A percentile compares a stretch with the other conserved stretches of the same genome.
Evolutionary conservation across 257 asterid species (phyloP).

Genomic region (Gardenia jasminoides): DNA sequence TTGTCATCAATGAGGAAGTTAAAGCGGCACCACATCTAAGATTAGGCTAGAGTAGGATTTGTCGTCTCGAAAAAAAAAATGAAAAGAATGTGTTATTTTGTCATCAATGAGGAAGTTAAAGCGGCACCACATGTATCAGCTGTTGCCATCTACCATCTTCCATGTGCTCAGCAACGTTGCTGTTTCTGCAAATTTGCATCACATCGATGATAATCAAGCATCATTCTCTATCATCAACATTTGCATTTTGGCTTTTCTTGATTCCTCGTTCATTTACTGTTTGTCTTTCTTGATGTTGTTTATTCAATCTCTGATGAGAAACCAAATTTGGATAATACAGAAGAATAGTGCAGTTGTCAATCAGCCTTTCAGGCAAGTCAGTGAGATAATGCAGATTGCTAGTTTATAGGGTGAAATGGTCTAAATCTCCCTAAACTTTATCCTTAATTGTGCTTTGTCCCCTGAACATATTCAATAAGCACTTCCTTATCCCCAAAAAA

Average conservation of each 20-base stretch:
- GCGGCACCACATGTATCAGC: neutral
- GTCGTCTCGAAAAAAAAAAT: too few species aligned
- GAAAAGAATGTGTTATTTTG: slow-evolving; percentile 20
- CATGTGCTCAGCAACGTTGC: neutral
- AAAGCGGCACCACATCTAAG: neutral
- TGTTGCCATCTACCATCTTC: slow-evolving; percentile 7
- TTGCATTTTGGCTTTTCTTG: neutral
- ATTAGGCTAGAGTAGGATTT: too few species aligned
- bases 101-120: slow-evolving; percentile 7
- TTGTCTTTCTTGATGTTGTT: neutral
- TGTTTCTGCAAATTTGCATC: neutral
- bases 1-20: slow-evolving; percentile 8
- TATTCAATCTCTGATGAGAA: neutral
- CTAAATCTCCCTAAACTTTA: neutral
- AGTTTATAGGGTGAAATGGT: too few species aligned
- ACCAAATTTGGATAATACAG: neutral
- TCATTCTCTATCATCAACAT: neutral
- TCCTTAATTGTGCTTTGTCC: too few species aligned
- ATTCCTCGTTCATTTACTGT: neutral
- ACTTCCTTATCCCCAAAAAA: too few species aligned
- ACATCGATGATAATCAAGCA: neutral
- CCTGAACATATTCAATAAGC: too few species aligned
- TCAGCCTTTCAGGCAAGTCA: neutral
- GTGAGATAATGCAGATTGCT: too few species aligned
- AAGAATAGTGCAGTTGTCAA: neutral